Conservation (phyloP, 2,329 filamentous ascomycete species). For the Herpotrichia juniperi region DNA sequence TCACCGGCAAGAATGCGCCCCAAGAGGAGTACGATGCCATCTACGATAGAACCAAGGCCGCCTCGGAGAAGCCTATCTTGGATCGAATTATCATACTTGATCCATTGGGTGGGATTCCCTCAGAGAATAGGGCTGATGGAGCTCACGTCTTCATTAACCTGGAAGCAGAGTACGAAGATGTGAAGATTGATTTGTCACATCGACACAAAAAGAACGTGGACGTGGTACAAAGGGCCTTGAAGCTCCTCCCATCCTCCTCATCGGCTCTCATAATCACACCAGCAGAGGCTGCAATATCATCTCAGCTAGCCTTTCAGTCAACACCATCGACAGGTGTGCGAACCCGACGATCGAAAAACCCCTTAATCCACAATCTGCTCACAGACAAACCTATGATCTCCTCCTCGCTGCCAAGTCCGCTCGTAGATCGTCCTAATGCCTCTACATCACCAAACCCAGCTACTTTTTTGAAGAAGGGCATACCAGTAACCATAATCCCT, state of each 20-base stretch:
- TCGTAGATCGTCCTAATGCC: conserved; percentile 33
- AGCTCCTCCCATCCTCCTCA: conserved; percentile 79
- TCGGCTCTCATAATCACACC: conserved; percentile 91
- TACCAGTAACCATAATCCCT: conserved; percentile 85
- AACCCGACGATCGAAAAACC: conserved; percentile 73
- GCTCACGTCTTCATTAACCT: conserved; percentile 91
- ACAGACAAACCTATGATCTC: conserved; percentile 95
- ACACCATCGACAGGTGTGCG: conserved; percentile 52
- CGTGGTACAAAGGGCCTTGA: conserved; percentile 72
- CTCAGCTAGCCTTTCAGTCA: conserved; percentile 34
- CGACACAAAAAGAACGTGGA: conserved; percentile 73
- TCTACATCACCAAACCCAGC: conserved; percentile 58
- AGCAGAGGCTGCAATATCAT: conserved; percentile 73
- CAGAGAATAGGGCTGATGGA: conserved; percentile 61
- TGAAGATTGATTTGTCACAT: conserved; percentile 61
- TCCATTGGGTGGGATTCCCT: conserved; percentile 83
- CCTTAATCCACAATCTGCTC: conserved; percentile 91
- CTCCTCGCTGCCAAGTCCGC: conserved; percentile 76
- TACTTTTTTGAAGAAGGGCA: conserved; percentile 88
- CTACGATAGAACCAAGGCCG: conserved; percentile 44
- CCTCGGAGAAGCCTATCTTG: conserved; percentile 57
- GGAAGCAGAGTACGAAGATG: conserved; percentile 81
- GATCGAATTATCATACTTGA: conserved; percentile 91
- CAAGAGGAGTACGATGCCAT: conserved; percentile 17
- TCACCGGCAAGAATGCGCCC: conserved; percentile 7